phyloP scores from a whole-genome alignment of 2,329 filamentous ascomycete species.

The Tolypocladium inflatum region DNA sequence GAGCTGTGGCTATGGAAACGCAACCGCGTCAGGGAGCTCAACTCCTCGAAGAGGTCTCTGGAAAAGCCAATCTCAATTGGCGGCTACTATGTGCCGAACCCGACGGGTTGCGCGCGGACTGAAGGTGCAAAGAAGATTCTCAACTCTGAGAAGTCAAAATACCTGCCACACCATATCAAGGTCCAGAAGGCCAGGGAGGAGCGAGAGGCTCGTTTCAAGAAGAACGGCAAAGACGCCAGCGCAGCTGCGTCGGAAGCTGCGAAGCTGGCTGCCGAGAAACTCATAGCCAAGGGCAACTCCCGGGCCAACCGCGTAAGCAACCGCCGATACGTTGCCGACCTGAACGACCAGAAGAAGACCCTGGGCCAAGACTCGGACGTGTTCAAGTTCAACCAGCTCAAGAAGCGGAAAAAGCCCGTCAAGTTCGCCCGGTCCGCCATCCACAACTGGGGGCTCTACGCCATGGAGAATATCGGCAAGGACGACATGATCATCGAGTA shows the following conservation, averaged over 20 bases:
- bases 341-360: conserved; percentile 89
- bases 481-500: conserved; percentile 99
- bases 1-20: conserved; percentile 49
- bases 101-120: conserved; percentile 77
- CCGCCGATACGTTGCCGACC: conserved; percentile 84
- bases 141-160: conserved; percentile 96
- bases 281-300: conserved; percentile 78
- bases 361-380: conserved; percentile 79
- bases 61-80: conserved; percentile 36
- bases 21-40: conserved; percentile 46
- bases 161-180: conserved; percentile 93
- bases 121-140: conserved; percentile 93
- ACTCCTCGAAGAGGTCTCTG: conserved; percentile 23
- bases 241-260: conserved; percentile 60
- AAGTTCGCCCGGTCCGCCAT: conserved; percentile 96
- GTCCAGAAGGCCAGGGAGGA: conserved; percentile 87
- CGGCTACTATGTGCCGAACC: conserved; percentile 75
- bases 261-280: conserved; percentile 68
- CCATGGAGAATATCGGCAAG: conserved; percentile 92
- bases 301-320: conserved; percentile 93
- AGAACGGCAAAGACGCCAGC: conserved; percentile 55
- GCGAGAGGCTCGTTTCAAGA: conserved; percentile 66
- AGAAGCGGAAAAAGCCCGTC: conserved; percentile 98
- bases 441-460: conserved; percentile 97
- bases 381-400: conserved; percentile 95